These are phyloP conservation scores for Globisporangium lucens DNA, from an alignment of 352 stramenopile genomes.

Conservation along the genomic window DNA sequence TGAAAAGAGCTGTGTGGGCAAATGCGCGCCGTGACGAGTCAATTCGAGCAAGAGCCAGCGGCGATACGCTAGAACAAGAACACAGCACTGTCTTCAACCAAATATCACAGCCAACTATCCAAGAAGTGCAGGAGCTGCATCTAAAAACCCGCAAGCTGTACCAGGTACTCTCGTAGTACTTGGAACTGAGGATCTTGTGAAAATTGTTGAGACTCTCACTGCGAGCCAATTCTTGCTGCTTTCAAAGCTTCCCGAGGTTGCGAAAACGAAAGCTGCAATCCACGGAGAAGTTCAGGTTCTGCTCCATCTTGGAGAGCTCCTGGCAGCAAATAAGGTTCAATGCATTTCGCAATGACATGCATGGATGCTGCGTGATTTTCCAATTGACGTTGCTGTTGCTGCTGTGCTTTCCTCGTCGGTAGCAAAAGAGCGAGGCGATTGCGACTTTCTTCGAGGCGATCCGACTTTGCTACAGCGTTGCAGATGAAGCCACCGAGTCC, in stretches of 20 bases:
- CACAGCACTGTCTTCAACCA: background rate
- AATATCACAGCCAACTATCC: background rate
- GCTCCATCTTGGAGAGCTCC: conserved; percentile 42
- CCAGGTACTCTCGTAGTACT: conserved; percentile 23
- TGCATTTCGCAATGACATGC: background rate
- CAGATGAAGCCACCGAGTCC: conserved; percentile 45
- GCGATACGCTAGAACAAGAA: background rate
- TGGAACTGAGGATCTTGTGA: background rate
- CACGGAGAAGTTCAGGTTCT: conserved; percentile 48
- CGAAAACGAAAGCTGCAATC: conserved; percentile 23
- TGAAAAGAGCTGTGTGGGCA: conserved; percentile 33
- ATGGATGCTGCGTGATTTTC: background rate
- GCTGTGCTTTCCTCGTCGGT: background rate
- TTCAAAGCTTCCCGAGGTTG: conserved; percentile 28
- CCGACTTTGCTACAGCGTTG: conserved; percentile 37
- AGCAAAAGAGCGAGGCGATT: conserved; percentile 37
- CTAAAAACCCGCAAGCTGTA: conserved; percentile 32
- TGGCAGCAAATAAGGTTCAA: conserved; percentile 27
- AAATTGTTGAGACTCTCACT: background rate
- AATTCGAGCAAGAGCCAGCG: background rate
- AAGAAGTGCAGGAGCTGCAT: conserved; percentile 8
- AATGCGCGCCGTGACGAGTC: conserved; percentile 9
- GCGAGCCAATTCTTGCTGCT: background rate
- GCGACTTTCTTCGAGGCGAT: conserved; percentile 35
- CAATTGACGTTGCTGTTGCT: background rate